Base-by-base conservation (phyloP, 2,329 filamentous ascomycete species). In the Endocalyx cinctus region DNA sequence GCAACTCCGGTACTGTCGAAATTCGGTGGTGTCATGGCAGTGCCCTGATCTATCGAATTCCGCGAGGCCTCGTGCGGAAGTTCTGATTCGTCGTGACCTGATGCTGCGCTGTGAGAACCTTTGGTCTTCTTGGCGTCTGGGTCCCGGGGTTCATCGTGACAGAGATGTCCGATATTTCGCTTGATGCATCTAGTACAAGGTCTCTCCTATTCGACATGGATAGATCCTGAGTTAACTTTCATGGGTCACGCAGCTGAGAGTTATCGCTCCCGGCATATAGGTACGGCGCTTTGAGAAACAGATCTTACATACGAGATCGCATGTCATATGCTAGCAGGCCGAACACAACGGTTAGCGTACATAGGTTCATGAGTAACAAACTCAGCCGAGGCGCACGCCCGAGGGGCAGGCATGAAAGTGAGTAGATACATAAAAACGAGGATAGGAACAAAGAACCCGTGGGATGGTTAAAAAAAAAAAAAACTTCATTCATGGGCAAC, bases 121-220 rank as follows among this genome's bases (percentile, higher is more conserved):
- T 90, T 95, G 50, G 75, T 66, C 64, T 89, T 90, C 65, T 92
- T 94, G 39, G 82, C 63, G 42, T 81, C 77, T 48, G 80, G 71
- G 55, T 98, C 90, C 62, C 90, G 82, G 48, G 89, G 90, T 65
- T 97, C 92, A 64, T 98, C 92, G 68, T 96, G 92, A 64, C 92
- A 98, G 47, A 98, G 75, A 64, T 98, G 92, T 53, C 90, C 92
- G 62, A 98, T 98, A 67, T 95, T 95, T 57, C 92, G 83, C 69
- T 97, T 98, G 66, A 97, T 87, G 71, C 92, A 98, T 66, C 92
- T 79, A 54, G 87, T 90, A 75, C 92, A 98, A 55, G 92, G 92
- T 59, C 92, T 83, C 70, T 94, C 87, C 87, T 94, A 62, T 55
- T 52, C 47, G 53, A 54, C n/a, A 41, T 34, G 45, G 40, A 50